These are phyloP conservation scores for Plasmodium ovale DNA, from an alignment of 169 alveolate genomes.

Conservation along the genomic window DNA sequence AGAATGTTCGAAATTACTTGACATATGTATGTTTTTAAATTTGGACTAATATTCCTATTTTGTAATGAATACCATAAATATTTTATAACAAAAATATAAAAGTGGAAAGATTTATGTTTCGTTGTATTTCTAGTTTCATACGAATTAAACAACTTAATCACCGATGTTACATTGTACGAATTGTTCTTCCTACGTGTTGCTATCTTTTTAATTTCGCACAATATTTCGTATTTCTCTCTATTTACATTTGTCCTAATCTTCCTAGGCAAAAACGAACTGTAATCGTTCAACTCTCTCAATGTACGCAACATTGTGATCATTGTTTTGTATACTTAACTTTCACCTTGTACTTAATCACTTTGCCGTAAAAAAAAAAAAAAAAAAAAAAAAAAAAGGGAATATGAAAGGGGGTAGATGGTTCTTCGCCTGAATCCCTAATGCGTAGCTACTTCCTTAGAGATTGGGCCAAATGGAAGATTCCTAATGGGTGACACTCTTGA, in stretches of 20 bases:
- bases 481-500: no score
- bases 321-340: no score
- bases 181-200: conserved; percentile 29
- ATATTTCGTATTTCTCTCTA: conserved; percentile 51
- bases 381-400: no score
- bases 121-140: conserved; percentile 50
- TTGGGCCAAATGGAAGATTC: no score
- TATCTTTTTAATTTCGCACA: conserved; percentile 43
- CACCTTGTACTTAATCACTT: no score
- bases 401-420: no score
- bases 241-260: conserved; percentile 58
- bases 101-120: conserved; percentile 55
- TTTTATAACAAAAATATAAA: conserved; percentile 63
- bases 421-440: no score
- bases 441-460: no score
- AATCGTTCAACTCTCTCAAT: conserved; percentile 71
- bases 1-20: conserved; percentile 39
- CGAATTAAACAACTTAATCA: conserved; percentile 46
- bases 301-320: no score
- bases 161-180: conserved; percentile 51
- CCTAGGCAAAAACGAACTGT: conserved; percentile 49
- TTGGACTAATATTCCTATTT: conserved; percentile 54
- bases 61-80: conserved; percentile 61
- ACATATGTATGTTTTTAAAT: conserved; percentile 53
- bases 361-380: no score